A percentile compares a stretch with the other conserved stretches of the same genome.
Evolutionary conservation across 2,329 filamentous ascomycete genomes (phyloP).

Genomic region (Fusarium decemcellulare): DNA sequence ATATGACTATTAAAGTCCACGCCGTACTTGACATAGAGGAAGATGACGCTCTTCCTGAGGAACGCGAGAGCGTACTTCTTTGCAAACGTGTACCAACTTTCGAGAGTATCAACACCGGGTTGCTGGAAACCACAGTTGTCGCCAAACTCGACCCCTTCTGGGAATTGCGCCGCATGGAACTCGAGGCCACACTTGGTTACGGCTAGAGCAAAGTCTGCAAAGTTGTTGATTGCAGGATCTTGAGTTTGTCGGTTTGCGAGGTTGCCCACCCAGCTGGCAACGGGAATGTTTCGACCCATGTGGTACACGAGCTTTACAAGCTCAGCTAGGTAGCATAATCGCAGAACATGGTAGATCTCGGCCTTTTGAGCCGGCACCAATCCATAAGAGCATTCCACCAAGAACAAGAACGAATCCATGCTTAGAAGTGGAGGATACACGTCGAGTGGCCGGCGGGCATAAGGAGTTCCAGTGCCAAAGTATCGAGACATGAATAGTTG

Average conservation of each 20-base stretch:
- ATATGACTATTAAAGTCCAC: constrained; percentile 85
- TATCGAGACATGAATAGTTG: constrained; percentile 80
- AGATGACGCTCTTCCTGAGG: constrained; percentile 85
- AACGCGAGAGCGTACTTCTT: constrained; percentile 92
- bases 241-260: constrained; percentile 59
- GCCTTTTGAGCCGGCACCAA: constrained; percentile 76
- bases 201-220: constrained; percentile 68
- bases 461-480: constrained; percentile 58
- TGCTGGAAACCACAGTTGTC: constrained; percentile 68
- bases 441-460: constrained; percentile 59
- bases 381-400: constrained; percentile 83
- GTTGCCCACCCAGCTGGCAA: constrained; percentile 63
- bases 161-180: constrained; percentile 52
- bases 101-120: constrained; percentile 66
- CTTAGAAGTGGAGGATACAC: constrained; percentile 72
- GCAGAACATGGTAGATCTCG: constrained; percentile 84
- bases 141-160: constrained; percentile 39
- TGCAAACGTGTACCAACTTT: constrained; percentile 72
- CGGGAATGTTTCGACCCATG: constrained; percentile 68
- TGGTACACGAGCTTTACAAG: constrained; percentile 84
- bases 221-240: constrained; percentile 65
- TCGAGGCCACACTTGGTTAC: constrained; percentile 63
- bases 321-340: constrained; percentile 91
- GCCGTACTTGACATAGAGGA: constrained; percentile 90
- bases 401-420: constrained; percentile 83